phyloP scores from a whole-genome alignment of 257 asterid species.

The Solanum piurae region DNA sequence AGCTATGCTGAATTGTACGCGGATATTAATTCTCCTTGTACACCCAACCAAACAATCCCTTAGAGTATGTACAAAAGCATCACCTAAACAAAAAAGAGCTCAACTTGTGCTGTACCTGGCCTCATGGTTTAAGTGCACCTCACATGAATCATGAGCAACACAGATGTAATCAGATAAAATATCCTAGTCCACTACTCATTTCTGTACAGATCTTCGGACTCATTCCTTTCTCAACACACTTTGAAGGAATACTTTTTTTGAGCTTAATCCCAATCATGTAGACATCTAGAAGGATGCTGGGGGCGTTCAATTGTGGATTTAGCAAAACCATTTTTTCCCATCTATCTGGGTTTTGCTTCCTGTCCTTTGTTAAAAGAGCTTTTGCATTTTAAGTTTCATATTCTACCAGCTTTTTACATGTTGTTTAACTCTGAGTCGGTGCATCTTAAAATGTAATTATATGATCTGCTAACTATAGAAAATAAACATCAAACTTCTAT shows the following conservation, averaged over 20 bases:
- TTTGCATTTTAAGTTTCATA: background rate
- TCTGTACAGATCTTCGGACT: background rate
- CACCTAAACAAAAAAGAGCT: background rate
- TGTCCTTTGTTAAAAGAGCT: background rate
- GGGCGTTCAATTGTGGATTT: background rate
- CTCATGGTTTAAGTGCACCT: background rate
- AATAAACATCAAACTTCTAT: background rate
- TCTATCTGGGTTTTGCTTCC: background rate
- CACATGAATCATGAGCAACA: background rate
- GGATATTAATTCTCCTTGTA: background rate
- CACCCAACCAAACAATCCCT: background rate
- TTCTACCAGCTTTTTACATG: background rate
- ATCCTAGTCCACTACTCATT: background rate
- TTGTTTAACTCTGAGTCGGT: background rate
- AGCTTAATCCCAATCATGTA: background rate
- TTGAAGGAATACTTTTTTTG: background rate
- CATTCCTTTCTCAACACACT: background rate
- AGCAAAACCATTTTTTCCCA: background rate
- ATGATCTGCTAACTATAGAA: background rate
- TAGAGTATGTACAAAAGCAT: background rate
- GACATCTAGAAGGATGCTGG: background rate
- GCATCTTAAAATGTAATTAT: background rate
- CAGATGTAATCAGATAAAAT: background rate
- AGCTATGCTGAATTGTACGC: background rate
- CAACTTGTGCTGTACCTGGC: background rate